A percentile compares a stretch with the other conserved stretches of the same genome.
phyloP scores from a whole-genome alignment of 2,329 filamentous ascomycete species.

The Sporothrix humicola region DNA sequence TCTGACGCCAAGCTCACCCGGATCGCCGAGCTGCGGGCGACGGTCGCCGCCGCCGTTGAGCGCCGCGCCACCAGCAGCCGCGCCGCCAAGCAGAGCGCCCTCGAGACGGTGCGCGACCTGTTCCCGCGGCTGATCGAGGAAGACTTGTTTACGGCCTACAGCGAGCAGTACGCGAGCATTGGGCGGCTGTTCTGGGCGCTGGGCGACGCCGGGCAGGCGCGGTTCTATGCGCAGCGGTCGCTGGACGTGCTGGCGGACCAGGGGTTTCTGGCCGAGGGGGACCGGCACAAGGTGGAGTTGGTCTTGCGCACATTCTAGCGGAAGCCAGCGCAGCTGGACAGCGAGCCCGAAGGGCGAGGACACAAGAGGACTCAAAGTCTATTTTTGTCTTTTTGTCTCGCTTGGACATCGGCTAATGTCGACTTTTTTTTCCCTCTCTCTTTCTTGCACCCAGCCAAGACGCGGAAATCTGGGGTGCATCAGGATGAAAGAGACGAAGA shows the following conservation, averaged over 20 bases:
- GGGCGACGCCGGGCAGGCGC: slow-evolving; percentile 41
- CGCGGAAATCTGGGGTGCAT: slow-evolving; percentile 6
- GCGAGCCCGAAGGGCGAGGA: neutral
- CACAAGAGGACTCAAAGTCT: neutral
- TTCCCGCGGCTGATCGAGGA: slow-evolving; percentile 43
- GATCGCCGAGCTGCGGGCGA: slow-evolving; percentile 41
- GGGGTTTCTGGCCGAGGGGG: slow-evolving; percentile 40
- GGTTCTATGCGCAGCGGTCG: slow-evolving; percentile 42
- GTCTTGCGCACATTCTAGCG: slow-evolving; percentile 11
- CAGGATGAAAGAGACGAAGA: neutral
- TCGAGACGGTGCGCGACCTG: slow-evolving; percentile 43
- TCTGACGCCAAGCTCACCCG: slow-evolving; percentile 45
- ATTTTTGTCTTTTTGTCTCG: neutral
- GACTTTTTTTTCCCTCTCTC: too few species aligned
- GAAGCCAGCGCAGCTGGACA: neutral
- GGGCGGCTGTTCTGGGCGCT: slow-evolving; percentile 45
- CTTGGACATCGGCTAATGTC: too few species aligned
- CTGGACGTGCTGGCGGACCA: slow-evolving; percentile 43
- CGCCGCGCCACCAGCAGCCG: slow-evolving; percentile 39
- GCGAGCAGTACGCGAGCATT: slow-evolving; percentile 46
- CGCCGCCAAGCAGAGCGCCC: slow-evolving; percentile 35
- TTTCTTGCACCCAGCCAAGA: neutral
- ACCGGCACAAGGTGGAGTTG: slow-evolving; percentile 10
- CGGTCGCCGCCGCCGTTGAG: slow-evolving; percentile 42
- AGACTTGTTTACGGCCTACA: slow-evolving; percentile 43